A percentile compares a stretch with the other conserved stretches of the same genome.
These are phyloP conservation scores for Leishmania mexicana DNA, from an alignment of 208 protist genomes.

Conservation along the genomic window DNA sequence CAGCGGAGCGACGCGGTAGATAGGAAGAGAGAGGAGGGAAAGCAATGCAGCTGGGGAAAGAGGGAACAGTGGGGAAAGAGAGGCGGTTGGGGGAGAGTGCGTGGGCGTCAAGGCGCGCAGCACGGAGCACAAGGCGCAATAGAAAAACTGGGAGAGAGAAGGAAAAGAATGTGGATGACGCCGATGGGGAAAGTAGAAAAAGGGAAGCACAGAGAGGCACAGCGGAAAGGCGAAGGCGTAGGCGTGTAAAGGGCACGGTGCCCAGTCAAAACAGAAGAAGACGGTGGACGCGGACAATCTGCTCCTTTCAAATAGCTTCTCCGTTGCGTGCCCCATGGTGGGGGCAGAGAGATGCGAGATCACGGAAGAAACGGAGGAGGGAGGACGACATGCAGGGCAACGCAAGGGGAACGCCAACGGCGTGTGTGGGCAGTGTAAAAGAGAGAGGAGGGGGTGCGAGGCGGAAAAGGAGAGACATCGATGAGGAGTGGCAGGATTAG, in stretches of 20 bases:
- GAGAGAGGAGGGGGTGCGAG: not conserved
- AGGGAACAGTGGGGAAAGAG: not conserved
- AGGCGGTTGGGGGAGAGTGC: not conserved
- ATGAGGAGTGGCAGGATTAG: not conserved
- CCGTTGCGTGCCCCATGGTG: not conserved
- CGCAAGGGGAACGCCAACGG: not conserved
- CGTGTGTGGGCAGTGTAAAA: not conserved
- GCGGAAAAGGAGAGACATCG: not conserved
- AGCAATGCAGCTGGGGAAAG: not conserved
- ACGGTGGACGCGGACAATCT: not conserved
- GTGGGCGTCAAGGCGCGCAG: not conserved
- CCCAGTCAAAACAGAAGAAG: slow-evolving; percentile 2
- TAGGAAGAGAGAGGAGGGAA: slow-evolving; percentile 10
- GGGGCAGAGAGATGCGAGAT: not conserved
- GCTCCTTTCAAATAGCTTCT: slow-evolving; percentile 1
- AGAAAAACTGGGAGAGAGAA: not conserved
- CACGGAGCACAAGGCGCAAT: not conserved
- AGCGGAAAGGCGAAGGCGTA: slow-evolving; percentile 1
- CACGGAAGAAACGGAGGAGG: not conserved
- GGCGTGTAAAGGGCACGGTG: not conserved
- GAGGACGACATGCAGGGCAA: not conserved
- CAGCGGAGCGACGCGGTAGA: not conserved
- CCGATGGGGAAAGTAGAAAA: not conserved
- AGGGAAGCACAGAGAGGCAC: not conserved
- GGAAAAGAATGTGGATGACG: not conserved